Base-by-base conservation (phyloP, 331 rosid species). In the Erythrophleum ivorense region DNA sequence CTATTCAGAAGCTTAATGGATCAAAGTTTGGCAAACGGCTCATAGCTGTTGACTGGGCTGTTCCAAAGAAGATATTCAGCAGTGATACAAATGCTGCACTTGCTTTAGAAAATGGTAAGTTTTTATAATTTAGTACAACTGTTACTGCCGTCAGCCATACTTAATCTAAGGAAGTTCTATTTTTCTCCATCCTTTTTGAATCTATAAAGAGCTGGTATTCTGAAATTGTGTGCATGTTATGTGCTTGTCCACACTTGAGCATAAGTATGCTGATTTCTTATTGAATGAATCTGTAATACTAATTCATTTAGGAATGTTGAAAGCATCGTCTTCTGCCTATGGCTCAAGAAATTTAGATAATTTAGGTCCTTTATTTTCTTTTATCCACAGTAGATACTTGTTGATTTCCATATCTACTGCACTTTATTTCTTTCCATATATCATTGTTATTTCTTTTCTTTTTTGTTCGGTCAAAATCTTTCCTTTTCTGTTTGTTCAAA, bases 31-130 rank as follows among this genome's bases (percentile, higher is more conserved):
- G 80, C 57, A 93, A 91, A 79, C 94, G 99, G 77, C 82, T 89
- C 57, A 88, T 95, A 81, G 98, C 99, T 82, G 99, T 95, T 86
- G 99, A 95, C 76, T 95, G 97, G 97, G 97, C 98, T 81, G 88
- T 95, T 85, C 81, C 99, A 7, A 93, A 95, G 93, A 89, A 92
- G 86, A 63, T 93, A 76, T 95, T 91, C 84, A 89, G 80, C 48
- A 85, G 86, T 73, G 90, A 86, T 75, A 54, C 74, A 70, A 83
- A 81, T 75, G 86, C 79, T 18, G 38, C 78, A 80, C 87, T 83
- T 86, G 85, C 84, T 58, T 83, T 91, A 71, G 94, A 91, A 76
- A 70, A 86, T 66, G 98, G 99, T 95, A 87, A 66, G 14, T 53
- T 79, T 78, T 41, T 55, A 74, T 69, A 24, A 29, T 33, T 52